Percentiles rank a stretch among this genome's conserved stretches.
Conservation (phyloP, 1,284 basidiomycete species). For the Ganoderma leucocontextum region DNA sequence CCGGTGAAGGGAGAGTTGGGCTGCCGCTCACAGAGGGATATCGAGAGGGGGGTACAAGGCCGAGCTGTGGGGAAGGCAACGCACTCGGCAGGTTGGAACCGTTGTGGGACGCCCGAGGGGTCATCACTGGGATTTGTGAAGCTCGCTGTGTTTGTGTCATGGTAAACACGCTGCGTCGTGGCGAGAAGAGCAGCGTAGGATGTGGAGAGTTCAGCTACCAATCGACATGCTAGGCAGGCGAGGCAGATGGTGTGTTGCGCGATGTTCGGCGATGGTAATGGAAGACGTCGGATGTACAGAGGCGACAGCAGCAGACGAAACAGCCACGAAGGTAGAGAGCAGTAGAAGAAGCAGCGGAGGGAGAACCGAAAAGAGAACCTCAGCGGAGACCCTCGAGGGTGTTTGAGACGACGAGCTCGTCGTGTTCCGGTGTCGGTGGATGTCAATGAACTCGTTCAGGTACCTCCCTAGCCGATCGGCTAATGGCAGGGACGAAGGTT, state of each 20-base stretch:
- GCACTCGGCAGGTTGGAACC: conserved; percentile 37
- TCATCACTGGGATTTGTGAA: conserved; percentile 47
- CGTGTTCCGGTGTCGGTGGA: conserved; percentile 9
- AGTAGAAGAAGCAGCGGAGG: no score
- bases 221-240: conserved; percentile 29
- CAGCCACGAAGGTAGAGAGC: no score
- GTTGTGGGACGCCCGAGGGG: conserved; percentile 39
- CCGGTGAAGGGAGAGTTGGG: conserved; percentile 38
- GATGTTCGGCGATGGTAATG: background rate
- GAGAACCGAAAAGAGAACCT: background rate
- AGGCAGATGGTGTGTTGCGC: conserved; percentile 4
- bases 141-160: conserved; percentile 30
- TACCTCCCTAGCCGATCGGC: no score
- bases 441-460: no score
- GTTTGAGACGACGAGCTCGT: conserved; percentile 14
- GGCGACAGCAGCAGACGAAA: background rate
- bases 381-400: background rate
- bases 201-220: conserved; percentile 24
- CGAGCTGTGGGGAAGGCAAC: conserved; percentile 42
- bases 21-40: conserved; percentile 45
- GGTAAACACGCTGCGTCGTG: conserved; percentile 18
- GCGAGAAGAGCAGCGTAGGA: conserved; percentile 12
- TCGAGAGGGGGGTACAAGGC: conserved; percentile 42
- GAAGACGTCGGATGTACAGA: background rate
- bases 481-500: no score